Base-by-base conservation (phyloP, 441 rosid species). In the Pelargonium citronellum region DNA sequence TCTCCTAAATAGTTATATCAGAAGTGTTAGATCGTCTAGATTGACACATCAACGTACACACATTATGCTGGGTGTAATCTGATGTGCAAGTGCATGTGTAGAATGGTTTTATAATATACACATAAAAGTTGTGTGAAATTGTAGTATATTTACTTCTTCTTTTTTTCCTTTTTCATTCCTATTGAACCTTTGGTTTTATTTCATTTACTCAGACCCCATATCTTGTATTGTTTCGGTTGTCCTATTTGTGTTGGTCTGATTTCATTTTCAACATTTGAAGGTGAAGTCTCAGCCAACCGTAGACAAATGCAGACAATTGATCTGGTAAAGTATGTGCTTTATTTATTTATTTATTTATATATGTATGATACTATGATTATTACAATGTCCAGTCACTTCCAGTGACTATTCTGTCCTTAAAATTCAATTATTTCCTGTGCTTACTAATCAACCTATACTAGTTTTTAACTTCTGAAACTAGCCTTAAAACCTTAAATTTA, bases 281-380 rank as follows among this genome's bases (percentile, higher is more conserved):
- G 97, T 94, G 75, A 94, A 94, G 82, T 87, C 92, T 74, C 97
- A 91, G 82, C 99, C 97, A 61, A 80, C 82, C 22, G 74, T 86
- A 43, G 96, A 95, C 70, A 41, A 27, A 24, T 73, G 8, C 60
- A 80, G 87, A 63, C 90, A 87, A 67, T 72, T 94, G 80, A 79
- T 91, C 69, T 94, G 97, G 99, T 94, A 85, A 80, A 78, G 5
- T 34, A 58, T 30, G 77, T 67, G 64, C 37, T 67, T 15, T 37
- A 55, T 37, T 61, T 30, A 70, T 69, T n/a, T 74, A 68, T 20
- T 65, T 69, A 20, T 75, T 61, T 63, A 1, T 47, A 0, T 30
- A 30, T n/a, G n/a, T n/a, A n/a, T n/a, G n/a, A n/a, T n/a, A n/a
- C n/a, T n/a, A n/a, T 30, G 5, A 30, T 30, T 30, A 30, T 53